Evolutionary conservation across 495 filamentous ascomycete genomes (phyloP).

Genomic region (Hypoxylon lienhwacheense): DNA sequence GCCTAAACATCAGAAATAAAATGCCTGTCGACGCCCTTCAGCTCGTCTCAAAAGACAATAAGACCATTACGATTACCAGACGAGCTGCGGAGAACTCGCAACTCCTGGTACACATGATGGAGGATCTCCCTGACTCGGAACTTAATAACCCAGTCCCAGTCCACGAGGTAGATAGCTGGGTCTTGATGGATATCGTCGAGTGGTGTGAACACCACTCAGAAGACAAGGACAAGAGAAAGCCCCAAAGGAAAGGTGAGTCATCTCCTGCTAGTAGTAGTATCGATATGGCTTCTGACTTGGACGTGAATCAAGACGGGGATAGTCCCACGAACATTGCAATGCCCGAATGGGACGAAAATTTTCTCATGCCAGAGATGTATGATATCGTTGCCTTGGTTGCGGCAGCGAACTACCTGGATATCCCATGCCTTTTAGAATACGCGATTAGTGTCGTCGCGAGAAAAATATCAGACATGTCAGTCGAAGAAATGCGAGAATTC

Average conservation of each 20-base stretch:
- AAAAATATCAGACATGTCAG: constrained; percentile 74
- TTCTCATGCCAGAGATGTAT: neutral
- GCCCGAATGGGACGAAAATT: neutral
- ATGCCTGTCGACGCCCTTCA: neutral
- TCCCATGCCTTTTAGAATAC: constrained; percentile 67
- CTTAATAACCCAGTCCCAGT: neutral
- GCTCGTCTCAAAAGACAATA: neutral
- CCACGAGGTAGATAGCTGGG: neutral
- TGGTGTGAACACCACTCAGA: constrained; percentile 3
- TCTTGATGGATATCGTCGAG: neutral
- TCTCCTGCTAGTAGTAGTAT: too few relatives aligned
- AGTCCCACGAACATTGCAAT: neutral
- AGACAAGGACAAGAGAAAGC: neutral
- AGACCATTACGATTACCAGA: neutral
- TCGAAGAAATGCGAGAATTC: constrained; percentile 74
- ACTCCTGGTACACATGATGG: constrained; percentile 1
- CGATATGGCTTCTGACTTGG: too few relatives aligned
- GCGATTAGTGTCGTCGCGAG: constrained; percentile 72
- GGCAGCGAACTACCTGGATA: constrained; percentile 74
- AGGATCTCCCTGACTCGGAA: constrained; percentile 9
- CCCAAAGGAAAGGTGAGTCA: neutral
- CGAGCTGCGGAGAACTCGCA: neutral
- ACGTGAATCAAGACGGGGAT: too few relatives aligned
- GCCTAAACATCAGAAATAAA: neutral
- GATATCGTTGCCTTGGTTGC: constrained; percentile 24